Percentiles rank a stretch among this genome's conserved stretches.
Conservation (phyloP, 2,329 filamentous ascomycete species). For the Fusarium sp. region DNA sequence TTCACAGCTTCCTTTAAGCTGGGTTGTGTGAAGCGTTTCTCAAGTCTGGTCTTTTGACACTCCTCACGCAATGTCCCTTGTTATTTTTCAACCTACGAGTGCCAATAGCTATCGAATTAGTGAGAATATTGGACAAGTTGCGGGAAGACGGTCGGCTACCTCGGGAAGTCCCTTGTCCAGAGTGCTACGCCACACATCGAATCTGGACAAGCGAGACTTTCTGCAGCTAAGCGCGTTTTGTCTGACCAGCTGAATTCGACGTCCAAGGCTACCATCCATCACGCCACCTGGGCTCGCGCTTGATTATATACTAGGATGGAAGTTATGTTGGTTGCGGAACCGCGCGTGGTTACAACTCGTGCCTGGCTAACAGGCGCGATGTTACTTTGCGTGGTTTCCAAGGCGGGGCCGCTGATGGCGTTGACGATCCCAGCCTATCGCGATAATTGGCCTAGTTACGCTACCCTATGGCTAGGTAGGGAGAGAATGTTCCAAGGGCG, state of each 20-base stretch:
- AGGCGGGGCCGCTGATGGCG: not conserved
- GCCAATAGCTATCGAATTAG: not conserved
- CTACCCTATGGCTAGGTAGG: not conserved
- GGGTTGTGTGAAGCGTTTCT: not conserved
- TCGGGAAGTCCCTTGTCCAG: not conserved
- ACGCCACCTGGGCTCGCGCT: conserved; percentile 25
- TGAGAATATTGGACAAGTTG: not conserved
- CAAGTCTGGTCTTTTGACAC: not conserved
- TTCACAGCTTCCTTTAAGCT: not conserved
- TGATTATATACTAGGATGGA: not conserved
- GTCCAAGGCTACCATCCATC: not conserved
- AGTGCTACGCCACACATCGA: not conserved
- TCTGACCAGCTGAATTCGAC: not conserved
- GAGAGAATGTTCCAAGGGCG: not conserved
- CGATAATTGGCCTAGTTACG: not conserved
- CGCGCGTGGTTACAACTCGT: not conserved
- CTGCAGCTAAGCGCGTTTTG: not conserved
- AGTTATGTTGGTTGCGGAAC: not conserved
- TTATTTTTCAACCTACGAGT: not conserved
- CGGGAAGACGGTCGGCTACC: not conserved
- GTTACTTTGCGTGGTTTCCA: not conserved
- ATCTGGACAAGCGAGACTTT: not conserved
- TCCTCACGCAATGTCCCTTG: fast-evolving
- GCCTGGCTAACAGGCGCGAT: not conserved
- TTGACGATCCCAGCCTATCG: not conserved